Base-by-base conservation (phyloP, 306 rosid genomes). In the Parietaria judaica region DNA sequence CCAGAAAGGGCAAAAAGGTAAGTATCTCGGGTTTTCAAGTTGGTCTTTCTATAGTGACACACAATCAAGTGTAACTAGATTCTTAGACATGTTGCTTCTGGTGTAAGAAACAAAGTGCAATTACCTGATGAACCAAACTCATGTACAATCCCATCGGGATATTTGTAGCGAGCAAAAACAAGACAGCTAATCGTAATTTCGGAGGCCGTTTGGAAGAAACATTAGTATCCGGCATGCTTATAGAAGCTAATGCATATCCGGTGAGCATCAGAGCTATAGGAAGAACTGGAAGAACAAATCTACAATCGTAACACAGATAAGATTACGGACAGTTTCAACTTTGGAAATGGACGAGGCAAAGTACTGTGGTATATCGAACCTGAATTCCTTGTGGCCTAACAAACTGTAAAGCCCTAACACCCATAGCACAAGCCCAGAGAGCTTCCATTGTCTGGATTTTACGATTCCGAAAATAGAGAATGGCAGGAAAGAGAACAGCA, bases 41-140 rank as follows among this genome's bases (percentile, higher is more conserved):
- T 23, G 31, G 31, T 23, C 31, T 23, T 23, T 23, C 31, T 23
- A 23, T 23, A 23, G 31, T 23, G 31, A 23, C 36, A 23, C 35
- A 7, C 31, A 55, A 55, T 11, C 38, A n/a, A 11, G 7, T 5
- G 15, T 38, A 36, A 47, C 13, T 14, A 57, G 10, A 2, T 15
- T 39, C 4, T 6, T 3, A 16, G 14, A 59, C 3, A 59, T 38
- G n/a, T 36, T 36, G 62, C 14, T 23, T 23, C 23, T 31, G 54
- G 4, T 6, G 9, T 41, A 56, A 50, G n/a, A 35, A 51, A 49
- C 41, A 10, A 51, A n/a, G 9, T 61, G 35, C 61, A 57, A 43
- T 14, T 69, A 92, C 98, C 96, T 92, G 98, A 82, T 92, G 98
- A 77, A 82, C 86, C 90, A 88, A 70, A 79, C 96, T 86, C 98